Evolutionary conservation across 495 filamentous ascomycete genomes (phyloP).

Genomic region (Penicillium atrosanguineum): DNA sequence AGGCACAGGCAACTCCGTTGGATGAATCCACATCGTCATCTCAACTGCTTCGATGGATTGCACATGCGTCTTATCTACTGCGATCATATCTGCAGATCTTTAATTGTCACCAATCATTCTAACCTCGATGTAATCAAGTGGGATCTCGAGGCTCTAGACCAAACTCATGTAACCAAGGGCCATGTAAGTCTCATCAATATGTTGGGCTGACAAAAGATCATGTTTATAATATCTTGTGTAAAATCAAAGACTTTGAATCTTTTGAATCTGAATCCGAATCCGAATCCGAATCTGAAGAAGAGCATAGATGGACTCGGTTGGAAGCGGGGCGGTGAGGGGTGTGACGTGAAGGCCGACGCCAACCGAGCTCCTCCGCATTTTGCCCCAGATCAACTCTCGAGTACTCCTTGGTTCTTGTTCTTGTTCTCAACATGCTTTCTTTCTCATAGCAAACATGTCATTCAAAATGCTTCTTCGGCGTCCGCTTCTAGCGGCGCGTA

Average conservation of each 20-base stretch:
- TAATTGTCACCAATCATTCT: not conserved
- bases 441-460: conserved; percentile 22
- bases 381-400: conserved; percentile 16
- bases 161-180: not conserved
- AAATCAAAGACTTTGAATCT: too few species aligned
- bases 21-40: not conserved
- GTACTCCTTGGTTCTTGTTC: not conserved
- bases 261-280: too few species aligned
- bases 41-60: not conserved
- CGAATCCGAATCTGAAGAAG: too few species aligned
- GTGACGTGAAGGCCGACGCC: conserved; percentile 30
- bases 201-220: not conserved
- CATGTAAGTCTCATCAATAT: not conserved
- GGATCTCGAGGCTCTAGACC: not conserved
- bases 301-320: conserved; percentile 11
- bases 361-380: conserved; percentile 38
- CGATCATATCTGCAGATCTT: not conserved
- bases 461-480: conserved; percentile 16
- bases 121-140: not conserved
- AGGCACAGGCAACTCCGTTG: not conserved
- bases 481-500: conserved; percentile 1
- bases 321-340: conserved; percentile 11
- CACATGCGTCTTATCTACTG: not conserved
- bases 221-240: not conserved
- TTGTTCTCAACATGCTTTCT: conserved; percentile 1